Percentiles rank a stretch among this genome's conserved stretches.
Conservation (phyloP, 352 stramenopile species). For the Globisporangium perplexum region DNA sequence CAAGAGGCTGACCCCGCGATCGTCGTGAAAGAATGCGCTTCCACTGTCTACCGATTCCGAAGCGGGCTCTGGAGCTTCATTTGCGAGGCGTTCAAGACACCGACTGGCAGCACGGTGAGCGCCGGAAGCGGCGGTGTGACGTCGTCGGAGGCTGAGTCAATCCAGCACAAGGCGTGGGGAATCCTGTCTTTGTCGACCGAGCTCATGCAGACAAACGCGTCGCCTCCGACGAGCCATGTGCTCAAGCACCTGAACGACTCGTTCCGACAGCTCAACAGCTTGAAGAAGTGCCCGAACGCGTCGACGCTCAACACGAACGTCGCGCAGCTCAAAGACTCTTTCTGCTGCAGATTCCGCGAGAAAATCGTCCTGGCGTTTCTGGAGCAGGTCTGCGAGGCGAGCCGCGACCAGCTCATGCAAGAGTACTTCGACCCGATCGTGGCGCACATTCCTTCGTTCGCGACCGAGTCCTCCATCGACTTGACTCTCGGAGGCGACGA, state of each 20-base stretch:
- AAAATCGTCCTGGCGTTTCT: constrained; percentile 60
- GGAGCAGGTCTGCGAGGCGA: constrained; percentile 27
- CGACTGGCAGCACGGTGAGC: constrained; percentile 16
- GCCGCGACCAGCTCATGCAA: constrained; percentile 34
- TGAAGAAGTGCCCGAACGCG: constrained; percentile 65
- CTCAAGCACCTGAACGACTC: constrained; percentile 58
- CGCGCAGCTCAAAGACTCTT: constrained; percentile 44
- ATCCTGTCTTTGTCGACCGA: constrained; percentile 46
- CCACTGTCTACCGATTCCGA: constrained; percentile 55
- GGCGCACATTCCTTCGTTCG: constrained; percentile 27
- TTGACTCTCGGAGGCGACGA: constrained; percentile 7
- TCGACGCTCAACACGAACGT: constrained; percentile 65
- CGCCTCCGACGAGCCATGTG: constrained; percentile 26
- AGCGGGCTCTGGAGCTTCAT: constrained; percentile 68
- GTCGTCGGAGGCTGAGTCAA: constrained; percentile 56
- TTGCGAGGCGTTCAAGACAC: constrained; percentile 64
- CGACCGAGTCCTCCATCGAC: constrained; percentile 16
- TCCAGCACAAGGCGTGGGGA: constrained; percentile 54
- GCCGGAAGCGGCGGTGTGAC: constrained; percentile 27
- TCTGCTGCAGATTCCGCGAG: constrained; percentile 58
- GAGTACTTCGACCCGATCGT: constrained; percentile 63
- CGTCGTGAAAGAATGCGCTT: constrained; percentile 51
- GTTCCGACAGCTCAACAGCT: constrained; percentile 57
- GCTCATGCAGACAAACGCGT: constrained; percentile 44
- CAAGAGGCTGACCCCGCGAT: constrained; percentile 16